Conservation (phyloP, 345 rosid species). For the Noccaea caerulescens region DNA sequence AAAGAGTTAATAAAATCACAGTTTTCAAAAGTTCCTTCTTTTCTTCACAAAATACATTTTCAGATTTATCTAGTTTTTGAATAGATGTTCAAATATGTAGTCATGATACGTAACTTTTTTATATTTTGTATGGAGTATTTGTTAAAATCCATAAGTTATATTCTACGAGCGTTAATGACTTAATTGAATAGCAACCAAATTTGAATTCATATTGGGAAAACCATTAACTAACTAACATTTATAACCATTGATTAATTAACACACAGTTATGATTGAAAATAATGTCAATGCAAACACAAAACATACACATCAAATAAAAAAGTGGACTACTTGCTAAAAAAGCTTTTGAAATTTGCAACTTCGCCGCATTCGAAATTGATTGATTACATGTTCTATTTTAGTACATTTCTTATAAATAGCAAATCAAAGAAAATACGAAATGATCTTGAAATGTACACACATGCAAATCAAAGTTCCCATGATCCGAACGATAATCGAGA, state of each 20-base stretch:
- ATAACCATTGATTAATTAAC: neutral
- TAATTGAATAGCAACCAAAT: neutral
- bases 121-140: neutral
- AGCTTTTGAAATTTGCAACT: too few species aligned
- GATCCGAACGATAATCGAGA: constrained; percentile 35
- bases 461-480: constrained; percentile 10
- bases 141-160: neutral
- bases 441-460: constrained; percentile 1
- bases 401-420: neutral
- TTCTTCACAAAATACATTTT: too few species aligned
- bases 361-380: too few species aligned
- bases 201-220: neutral
- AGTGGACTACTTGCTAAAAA: neutral
- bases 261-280: neutral
- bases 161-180: neutral
- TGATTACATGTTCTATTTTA: constrained; percentile 4
- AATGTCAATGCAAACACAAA: neutral
- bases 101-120: neutral
- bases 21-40: too few species aligned
- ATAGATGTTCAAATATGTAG: neutral
- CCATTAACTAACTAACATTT: neutral
- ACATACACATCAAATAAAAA: constrained; percentile 2
- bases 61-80: too few species aligned
- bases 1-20: too few species aligned
- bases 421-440: neutral